These are phyloP conservation scores for Elongisporangium undulatum DNA, from an alignment of 352 stramenopile species.

Conservation along the genomic window DNA sequence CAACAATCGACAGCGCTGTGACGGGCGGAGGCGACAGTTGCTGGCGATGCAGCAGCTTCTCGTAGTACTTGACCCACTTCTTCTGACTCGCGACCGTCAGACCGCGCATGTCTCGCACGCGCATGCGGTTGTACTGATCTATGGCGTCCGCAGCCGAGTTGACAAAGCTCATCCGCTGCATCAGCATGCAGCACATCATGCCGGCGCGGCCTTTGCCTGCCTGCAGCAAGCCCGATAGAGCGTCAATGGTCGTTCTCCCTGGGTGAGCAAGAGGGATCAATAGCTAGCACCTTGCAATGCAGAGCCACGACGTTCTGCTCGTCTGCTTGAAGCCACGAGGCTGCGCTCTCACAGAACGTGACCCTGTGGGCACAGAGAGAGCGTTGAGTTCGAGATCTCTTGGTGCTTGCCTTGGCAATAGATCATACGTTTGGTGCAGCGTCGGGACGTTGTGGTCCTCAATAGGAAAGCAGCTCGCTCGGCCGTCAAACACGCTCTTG, in stretches of 20 bases:
- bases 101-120: conserved; percentile 47
- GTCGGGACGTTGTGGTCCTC: conserved; percentile 75
- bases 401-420: neutral
- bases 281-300: conserved; percentile 58
- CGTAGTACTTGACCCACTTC: conserved; percentile 73
- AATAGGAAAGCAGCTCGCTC: conserved; percentile 50
- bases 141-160: conserved; percentile 42
- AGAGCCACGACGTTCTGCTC: conserved; percentile 46
- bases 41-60: conserved; percentile 14
- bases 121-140: conserved; percentile 61
- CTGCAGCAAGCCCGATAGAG: conserved; percentile 8
- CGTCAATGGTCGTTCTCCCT: neutral
- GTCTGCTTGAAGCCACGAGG: conserved; percentile 43
- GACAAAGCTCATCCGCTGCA: conserved; percentile 56
- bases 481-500: conserved; percentile 35
- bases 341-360: conserved; percentile 66
- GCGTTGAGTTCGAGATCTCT: neutral
- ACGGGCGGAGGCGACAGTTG: conserved; percentile 2
- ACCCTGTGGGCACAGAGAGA: conserved; percentile 27
- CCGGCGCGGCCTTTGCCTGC: conserved; percentile 67
- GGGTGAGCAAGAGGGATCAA: neutral
- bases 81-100: conserved; percentile 65
- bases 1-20: conserved; percentile 4
- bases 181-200: conserved; percentile 79
- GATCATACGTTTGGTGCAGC: conserved; percentile 53